A percentile compares a stretch with the other conserved stretches of the same genome.
Evolutionary conservation across 1,284 basidiomycete genomes (phyloP).

Genomic region (Mycena sp.): DNA sequence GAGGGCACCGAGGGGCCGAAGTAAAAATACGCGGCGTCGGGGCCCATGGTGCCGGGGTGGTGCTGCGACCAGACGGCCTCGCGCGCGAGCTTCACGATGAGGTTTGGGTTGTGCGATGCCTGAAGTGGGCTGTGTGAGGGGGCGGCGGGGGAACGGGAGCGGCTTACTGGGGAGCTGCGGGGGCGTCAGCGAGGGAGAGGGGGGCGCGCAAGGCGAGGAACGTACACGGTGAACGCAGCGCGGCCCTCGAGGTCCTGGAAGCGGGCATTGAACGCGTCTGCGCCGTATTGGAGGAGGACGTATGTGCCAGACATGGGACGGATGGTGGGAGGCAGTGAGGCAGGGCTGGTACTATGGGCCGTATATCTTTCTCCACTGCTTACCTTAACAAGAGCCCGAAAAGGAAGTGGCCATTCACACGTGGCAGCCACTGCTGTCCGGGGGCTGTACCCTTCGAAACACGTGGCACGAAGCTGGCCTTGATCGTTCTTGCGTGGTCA

Average conservation of each 20-base stretch:
- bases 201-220: constrained; percentile 28
- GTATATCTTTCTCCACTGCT: constrained; percentile 15
- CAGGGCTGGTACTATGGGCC: neutral
- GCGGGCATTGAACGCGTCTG: constrained; percentile 65
- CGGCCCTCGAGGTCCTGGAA: constrained; percentile 71
- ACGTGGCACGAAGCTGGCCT: constrained; percentile 7
- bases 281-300: constrained; percentile 49
- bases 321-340: neutral
- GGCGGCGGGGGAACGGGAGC: constrained; percentile 1
- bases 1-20: constrained; percentile 53
- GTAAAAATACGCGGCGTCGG: constrained; percentile 74
- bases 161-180: constrained; percentile 20
- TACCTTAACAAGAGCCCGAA: neutral
- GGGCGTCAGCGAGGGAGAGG: neutral
- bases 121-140: constrained; percentile 43
- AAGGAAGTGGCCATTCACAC: constrained; percentile 4
- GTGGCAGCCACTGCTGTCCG: constrained; percentile 6
- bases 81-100: constrained; percentile 68
- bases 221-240: constrained; percentile 74
- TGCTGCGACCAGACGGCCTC: constrained; percentile 71
- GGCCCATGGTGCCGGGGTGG: constrained; percentile 74
- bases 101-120: constrained; percentile 65
- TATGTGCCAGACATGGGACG: constrained; percentile 9
- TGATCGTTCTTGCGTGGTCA: neutral
- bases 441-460: neutral